A percentile compares a stretch with the other conserved stretches of the same genome.
Conservation (phyloP, 1,284 basidiomycete genomes). For the Sanguinoderma infundibulare region DNA sequence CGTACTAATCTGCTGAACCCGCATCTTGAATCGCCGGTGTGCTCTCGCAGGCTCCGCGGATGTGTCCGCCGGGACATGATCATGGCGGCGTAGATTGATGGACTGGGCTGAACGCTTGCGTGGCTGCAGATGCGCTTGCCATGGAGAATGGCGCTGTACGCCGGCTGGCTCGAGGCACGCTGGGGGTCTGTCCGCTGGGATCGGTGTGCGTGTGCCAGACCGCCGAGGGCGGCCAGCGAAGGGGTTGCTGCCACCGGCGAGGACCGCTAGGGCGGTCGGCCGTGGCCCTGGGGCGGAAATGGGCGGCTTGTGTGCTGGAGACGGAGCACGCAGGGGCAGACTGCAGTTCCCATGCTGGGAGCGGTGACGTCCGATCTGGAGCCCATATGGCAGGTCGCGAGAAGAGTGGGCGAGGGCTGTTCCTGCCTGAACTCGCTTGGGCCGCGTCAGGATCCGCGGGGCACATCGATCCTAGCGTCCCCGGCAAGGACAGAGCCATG, state of each 20-base stretch:
- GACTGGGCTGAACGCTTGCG: not conserved
- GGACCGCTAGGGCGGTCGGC: not conserved
- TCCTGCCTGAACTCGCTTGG: conserved; percentile 15
- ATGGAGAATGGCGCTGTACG: not conserved
- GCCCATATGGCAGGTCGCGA: conserved; percentile 9
- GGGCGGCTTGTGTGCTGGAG: conserved; percentile 1
- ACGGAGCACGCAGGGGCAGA: not conserved
- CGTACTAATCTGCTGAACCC: not conserved
- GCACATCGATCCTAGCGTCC: conserved; percentile 2
- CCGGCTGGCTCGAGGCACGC: not conserved
- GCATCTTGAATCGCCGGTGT: not conserved
- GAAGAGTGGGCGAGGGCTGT: not conserved
- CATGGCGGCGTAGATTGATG: conserved; percentile 5
- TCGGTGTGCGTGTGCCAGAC: conserved; percentile 12
- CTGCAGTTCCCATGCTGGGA: conserved; percentile 14
- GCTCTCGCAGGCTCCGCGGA: not conserved
- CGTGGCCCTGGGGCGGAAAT: not conserved
- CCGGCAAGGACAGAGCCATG: not conserved
- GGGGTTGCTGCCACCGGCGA: not conserved
- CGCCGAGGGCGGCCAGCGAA: conserved; percentile 5
- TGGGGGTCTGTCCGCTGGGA: conserved; percentile 16
- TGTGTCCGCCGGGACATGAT: not conserved
- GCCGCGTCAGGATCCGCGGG: conserved; percentile 24
- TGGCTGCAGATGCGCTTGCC: not conserved
- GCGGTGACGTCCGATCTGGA: conserved; percentile 7